Percentiles rank a stretch among this genome's conserved stretches.
Conservation (phyloP, 805 yeast genomes). For the Maudiozyma barnettii region DNA sequence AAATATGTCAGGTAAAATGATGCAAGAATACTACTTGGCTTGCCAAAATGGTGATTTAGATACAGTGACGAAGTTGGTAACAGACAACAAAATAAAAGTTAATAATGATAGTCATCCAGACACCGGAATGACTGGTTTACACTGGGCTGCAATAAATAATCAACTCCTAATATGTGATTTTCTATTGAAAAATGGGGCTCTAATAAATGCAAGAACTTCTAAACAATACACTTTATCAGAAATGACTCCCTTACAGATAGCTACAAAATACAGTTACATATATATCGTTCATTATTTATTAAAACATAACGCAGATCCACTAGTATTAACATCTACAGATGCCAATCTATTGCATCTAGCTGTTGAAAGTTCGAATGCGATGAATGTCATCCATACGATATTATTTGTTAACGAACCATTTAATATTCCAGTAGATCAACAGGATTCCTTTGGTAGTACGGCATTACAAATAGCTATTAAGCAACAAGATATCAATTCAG, state of each 20-base stretch:
- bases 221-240: background rate
- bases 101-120: conserved; percentile 26
- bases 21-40: conserved; percentile 5
- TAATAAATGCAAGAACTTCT: conserved; percentile 35
- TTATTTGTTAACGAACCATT: conserved; percentile 24
- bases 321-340: conserved; percentile 54
- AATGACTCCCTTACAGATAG: conserved; percentile 80
- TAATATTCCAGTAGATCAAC: conserved; percentile 48
- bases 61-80: conserved; percentile 40
- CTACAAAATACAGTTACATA: conserved; percentile 73
- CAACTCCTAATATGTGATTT: conserved; percentile 50
- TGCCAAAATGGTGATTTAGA: conserved; percentile 56
- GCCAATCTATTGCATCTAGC: conserved; percentile 77
- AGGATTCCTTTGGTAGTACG: conserved; percentile 65
- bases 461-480: conserved; percentile 89
- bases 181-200: conserved; percentile 54
- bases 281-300: conserved; percentile 64
- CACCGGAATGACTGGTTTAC: conserved; percentile 48
- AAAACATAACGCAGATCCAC: conserved; percentile 53
- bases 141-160: conserved; percentile 87
- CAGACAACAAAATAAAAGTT: conserved; percentile 28
- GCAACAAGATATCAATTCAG: conserved; percentile 75
- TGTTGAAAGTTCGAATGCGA: conserved; percentile 80
- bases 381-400: conserved; percentile 58
- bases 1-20: background rate